These are phyloP conservation scores for Scenedesmus sp. DNA, from an alignment of 163 green algal species.

Conservation along the genomic window DNA sequence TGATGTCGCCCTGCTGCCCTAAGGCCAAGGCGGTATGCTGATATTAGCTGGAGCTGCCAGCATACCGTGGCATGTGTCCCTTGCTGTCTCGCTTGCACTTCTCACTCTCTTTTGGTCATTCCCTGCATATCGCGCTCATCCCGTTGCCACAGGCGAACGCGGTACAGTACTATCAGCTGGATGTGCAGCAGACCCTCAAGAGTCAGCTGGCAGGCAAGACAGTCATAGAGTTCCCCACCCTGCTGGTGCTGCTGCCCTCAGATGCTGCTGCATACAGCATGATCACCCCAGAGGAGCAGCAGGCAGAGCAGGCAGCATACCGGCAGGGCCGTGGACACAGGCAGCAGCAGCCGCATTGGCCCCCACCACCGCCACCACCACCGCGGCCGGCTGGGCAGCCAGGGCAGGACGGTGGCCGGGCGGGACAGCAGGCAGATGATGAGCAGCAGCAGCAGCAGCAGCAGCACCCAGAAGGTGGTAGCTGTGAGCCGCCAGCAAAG, in stretches of 20 bases:
- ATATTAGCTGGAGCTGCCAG: neutral
- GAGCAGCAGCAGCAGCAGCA: slow-evolving; percentile 31
- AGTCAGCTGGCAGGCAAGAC: slow-evolving; percentile 69
- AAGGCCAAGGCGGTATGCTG: slow-evolving; percentile 35
- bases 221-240: slow-evolving; percentile 71
- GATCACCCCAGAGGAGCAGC: slow-evolving; percentile 31
- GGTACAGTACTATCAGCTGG: slow-evolving; percentile 20
- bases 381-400: neutral
- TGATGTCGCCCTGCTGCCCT: neutral
- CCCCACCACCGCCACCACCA: slow-evolving; percentile 29
- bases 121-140: neutral
- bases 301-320: neutral
- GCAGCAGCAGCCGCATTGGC: slow-evolving; percentile 6
- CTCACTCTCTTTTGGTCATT: neutral
- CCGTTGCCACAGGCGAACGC: slow-evolving; percentile 38
- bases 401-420: neutral
- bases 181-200: slow-evolving; percentile 50
- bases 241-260: slow-evolving; percentile 65
- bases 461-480: neutral
- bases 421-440: neutral
- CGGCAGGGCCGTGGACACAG: neutral
- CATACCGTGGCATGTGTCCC: neutral
- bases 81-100: neutral
- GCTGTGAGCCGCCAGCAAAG: neutral
- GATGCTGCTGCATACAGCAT: slow-evolving; percentile 19